Evolutionary conservation across 164 flowering plant species (phyloP).

Genomic region (Magnolia sinica): DNA sequence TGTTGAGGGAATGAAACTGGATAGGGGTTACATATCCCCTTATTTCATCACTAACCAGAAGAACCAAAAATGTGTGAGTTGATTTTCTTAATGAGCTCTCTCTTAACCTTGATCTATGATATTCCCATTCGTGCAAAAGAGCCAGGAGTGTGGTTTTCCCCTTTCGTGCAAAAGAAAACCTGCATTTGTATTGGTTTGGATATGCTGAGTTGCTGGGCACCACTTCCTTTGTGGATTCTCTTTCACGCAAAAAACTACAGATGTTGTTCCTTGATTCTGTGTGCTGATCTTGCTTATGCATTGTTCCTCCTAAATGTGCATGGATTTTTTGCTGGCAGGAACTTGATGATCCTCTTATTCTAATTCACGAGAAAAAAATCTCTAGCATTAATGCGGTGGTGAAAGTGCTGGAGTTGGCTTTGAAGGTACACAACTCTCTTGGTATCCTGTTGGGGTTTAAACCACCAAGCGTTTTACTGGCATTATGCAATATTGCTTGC

Average conservation of each 20-base stretch:
- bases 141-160: neutral
- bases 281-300: neutral
- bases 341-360: constrained; percentile 82
- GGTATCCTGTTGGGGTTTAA: constrained; percentile 12
- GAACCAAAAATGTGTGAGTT: constrained; percentile 91
- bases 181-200: neutral
- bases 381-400: constrained; percentile 70
- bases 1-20: constrained; percentile 98
- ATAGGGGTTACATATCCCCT: constrained; percentile 95
- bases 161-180: neutral
- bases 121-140: neutral
- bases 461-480: neutral
- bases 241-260: neutral
- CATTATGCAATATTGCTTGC: neutral
- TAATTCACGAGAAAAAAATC: constrained; percentile 88
- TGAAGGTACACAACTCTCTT: constrained; percentile 60
- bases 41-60: constrained; percentile 88
- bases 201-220: neutral
- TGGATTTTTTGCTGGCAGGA: constrained; percentile 43
- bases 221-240: neutral
- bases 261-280: neutral
- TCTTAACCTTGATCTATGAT: neutral
- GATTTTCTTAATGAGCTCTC: neutral
- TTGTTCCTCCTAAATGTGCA: neutral
- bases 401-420: constrained; percentile 80